Base-by-base conservation (phyloP, 163 green algal genomes). In the Scenedesmus sp. region DNA sequence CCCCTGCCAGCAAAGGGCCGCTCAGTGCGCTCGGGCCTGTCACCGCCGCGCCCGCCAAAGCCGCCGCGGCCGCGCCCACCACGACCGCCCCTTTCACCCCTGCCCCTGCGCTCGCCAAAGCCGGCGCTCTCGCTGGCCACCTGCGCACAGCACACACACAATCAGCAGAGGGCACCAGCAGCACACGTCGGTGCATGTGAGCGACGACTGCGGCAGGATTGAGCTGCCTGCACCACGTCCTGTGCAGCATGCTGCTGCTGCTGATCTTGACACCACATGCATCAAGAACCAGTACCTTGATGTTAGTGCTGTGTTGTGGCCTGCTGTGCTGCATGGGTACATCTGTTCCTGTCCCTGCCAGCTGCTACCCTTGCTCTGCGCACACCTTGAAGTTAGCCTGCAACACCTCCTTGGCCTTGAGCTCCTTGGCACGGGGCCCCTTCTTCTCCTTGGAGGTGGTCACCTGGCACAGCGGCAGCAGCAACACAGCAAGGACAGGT, bases 361-460 rank as follows among this genome's bases (percentile, higher is more conserved):
- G 7, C 80, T 40, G 24, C 40, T 12, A n/a, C 35, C 35, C 79
- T 22, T 85, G 79, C 42, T 65, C 3, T 30, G 20, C 18, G 5
- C n/a, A 44, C 43, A 92, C 88, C 88, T 88, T 92, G 93, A 97
- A 97, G 72, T 76, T 76, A 30, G 94, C 86, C 85, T 93, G 83
- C 37, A 93, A n/a, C 53, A 94, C 78, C 53, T 86, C 83, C 83
- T 87, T 86, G 49, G 68, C 76, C 91, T 92, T 83, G 65, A 42
- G 85, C 85, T 88, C 81, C 83, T 88, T 91, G 46, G 56, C 89
- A 2, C 51, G 56, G 24, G 81, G 73, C 20, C 65, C 85, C 85
- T 83, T 88, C 86, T 85, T 89, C 80, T 89, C 85, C 84, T 83
- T 90, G 56, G 30, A 15, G 35, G 46, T 90, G n/a, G 85, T 65